Evolutionary conservation across 345 rosid species (phyloP).

Genomic region (Syzygium oleosum): DNA sequence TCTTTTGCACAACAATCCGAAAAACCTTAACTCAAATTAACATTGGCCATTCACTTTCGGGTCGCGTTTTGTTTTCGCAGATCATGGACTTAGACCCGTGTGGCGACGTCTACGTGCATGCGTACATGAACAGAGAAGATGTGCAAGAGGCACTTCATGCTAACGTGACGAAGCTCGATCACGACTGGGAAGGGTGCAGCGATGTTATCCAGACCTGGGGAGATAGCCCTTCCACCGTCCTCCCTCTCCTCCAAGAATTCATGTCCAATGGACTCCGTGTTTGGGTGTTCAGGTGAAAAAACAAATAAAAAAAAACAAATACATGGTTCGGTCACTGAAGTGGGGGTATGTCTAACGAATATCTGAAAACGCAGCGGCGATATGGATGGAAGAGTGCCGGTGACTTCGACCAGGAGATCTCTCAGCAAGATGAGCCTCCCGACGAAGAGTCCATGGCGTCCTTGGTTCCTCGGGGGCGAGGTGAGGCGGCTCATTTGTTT

Average conservation of each 20-base stretch:
- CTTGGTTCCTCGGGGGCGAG: constrained; percentile 66
- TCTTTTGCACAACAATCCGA: neutral
- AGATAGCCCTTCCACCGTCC: constrained; percentile 62
- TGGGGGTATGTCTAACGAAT: neutral
- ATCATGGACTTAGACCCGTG: constrained; percentile 58
- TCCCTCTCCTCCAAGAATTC: constrained; percentile 47
- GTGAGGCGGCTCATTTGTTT: constrained; percentile 15
- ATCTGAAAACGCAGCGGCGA: constrained; percentile 56
- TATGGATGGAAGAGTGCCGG: constrained; percentile 74
- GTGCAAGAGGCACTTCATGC: constrained; percentile 89
- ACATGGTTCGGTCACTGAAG: neutral
- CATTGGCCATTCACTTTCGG: neutral
- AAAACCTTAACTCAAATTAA: neutral
- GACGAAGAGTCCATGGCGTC: constrained; percentile 56
- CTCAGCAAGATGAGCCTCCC: constrained; percentile 53
- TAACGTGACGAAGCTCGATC: constrained; percentile 57
- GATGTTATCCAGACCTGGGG: constrained; percentile 30
- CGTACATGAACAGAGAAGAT: constrained; percentile 60
- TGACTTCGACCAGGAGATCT: constrained; percentile 73
- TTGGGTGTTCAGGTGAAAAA: constrained; percentile 57
- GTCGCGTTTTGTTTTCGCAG: constrained; percentile 8
- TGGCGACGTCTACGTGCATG: constrained; percentile 47
- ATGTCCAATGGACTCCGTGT: constrained; percentile 51
- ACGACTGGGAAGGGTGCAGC: constrained; percentile 77
- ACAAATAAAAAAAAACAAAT: neutral